Evolutionary conservation across 2,329 filamentous ascomycete genomes (phyloP).

Genomic region (Pestalotiopsis sp.): DNA sequence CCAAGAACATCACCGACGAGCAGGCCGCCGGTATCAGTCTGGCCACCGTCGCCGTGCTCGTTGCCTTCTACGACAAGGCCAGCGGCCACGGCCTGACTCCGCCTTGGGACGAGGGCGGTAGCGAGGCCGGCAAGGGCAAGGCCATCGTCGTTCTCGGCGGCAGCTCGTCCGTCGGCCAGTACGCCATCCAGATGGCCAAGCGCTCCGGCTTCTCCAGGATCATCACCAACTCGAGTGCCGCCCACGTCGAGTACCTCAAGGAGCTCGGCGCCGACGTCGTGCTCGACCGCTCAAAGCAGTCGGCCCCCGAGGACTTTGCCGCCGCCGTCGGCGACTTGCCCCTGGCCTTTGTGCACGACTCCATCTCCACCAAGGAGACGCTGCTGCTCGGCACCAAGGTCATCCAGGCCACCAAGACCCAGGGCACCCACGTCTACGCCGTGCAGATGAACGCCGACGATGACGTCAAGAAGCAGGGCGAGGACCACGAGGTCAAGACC

Average conservation of each 20-base stretch:
- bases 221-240: conserved; percentile 33
- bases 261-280: conserved; percentile 31
- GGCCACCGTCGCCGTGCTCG: conserved; percentile 24
- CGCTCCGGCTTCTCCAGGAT: conserved; percentile 36
- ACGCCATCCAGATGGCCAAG: conserved; percentile 36
- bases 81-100: conserved; percentile 27
- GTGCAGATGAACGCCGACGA: conserved; percentile 18
- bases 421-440: conserved; percentile 21
- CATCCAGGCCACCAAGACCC: conserved; percentile 21
- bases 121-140: conserved; percentile 22
- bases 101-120: conserved; percentile 31
- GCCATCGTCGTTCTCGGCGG: conserved; percentile 36
- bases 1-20: conserved; percentile 30
- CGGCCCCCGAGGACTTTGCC: conserved; percentile 25
- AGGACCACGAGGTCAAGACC: conserved; percentile 9
- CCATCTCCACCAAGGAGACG: conserved; percentile 32
- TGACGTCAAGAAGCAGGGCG: conserved; percentile 20
- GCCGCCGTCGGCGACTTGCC: conserved; percentile 27
- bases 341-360: conserved; percentile 33
- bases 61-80: conserved; percentile 24
- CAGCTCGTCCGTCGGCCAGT: conserved; percentile 37
- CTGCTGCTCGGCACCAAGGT: conserved; percentile 34
- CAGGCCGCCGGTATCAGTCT: conserved; percentile 31
- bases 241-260: conserved; percentile 24
- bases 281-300: conserved; percentile 23